Percentiles rank a stretch among this genome's conserved stretches.
These are phyloP conservation scores for Talaromyces sp. DNA, from an alignment of 2,329 filamentous ascomycete species.

Conservation along the genomic window DNA sequence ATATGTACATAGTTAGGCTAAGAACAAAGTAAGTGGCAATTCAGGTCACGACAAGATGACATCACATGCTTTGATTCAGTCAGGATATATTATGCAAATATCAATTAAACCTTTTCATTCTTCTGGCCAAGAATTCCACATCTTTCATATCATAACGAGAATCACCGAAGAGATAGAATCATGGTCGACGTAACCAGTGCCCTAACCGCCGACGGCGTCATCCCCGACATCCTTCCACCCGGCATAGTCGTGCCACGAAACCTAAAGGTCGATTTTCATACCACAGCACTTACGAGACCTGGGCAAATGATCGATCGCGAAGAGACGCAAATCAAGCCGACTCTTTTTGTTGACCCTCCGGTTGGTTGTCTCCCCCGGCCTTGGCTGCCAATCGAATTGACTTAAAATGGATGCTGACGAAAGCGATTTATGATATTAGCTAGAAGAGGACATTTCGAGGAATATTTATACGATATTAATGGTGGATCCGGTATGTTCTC, in stretches of 20 bases:
- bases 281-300: background rate
- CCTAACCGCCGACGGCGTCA: constrained; percentile 12
- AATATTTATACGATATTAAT: constrained; percentile 9
- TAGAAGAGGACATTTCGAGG: background rate
- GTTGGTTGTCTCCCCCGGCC: constrained; percentile 2
- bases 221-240: constrained; percentile 13
- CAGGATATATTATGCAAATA: background rate
- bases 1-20: background rate
- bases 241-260: constrained; percentile 12
- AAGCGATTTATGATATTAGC: background rate
- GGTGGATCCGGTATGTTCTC: constrained; percentile 8
- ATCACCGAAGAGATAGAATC: background rate
- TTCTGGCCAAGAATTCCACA: no score
- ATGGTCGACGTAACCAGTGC: constrained; percentile 1
- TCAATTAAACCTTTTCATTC: no score
- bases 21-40: background rate
- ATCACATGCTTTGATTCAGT: background rate
- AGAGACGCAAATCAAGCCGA: constrained; percentile 13
- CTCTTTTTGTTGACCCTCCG: constrained; percentile 16
- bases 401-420: background rate
- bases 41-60: constrained; percentile 8
- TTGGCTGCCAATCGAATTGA: no score
- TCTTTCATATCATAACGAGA: no score
- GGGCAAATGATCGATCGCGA: constrained; percentile 17
- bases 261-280: constrained; percentile 14